Base-by-base conservation (phyloP, 176 grass and related monocot genomes). In the Canna indica region DNA sequence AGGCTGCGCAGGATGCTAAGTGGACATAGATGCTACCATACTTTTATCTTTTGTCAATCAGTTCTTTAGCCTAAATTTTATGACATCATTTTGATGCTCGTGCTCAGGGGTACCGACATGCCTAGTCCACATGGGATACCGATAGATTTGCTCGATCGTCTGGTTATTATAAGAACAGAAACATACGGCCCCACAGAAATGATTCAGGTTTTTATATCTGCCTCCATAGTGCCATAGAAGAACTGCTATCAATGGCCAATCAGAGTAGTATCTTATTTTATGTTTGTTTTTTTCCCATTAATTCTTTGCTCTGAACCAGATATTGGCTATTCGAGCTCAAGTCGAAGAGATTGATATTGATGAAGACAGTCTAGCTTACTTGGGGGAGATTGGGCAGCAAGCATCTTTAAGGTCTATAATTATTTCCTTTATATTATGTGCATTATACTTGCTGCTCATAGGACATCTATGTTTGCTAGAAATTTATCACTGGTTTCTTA, bases 301-400 rank as follows among this genome's bases (percentile, higher is more conserved):
- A 4, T 59, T 64, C 25, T n/a, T n/a, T 74, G 15, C 69, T 67
- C 12, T 66, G 75, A 14, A 68, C 0, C 77, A 93, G 89, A 97
- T 97, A 77, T 69, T 97, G 52, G 89, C 89, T 70, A 93, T 97
- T 68, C 81, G 86, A 80, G 94, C 86, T 69, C 94, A 97, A 82
- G 84, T 97, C 7, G 94, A 97, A 81, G 94, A 90, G 86, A 79
- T 85, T 73, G 89, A 93, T 41, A 87, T 97, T 58, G 89, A 97
- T 46, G 94, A 93, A 79, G 89, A 93, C 75, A 97, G 94, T 72
- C 84, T 97, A 69, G 89, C 89, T 76, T 97, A 72, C 82, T 44
- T 97, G 64, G 89, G 94, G 68, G 94, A 97, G 64, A 91, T 90
- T 42, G 94, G 89, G 68, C 89, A 90, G 29, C 89, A 77, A 48